Evolutionary conservation across 2,329 filamentous ascomycete genomes (phyloP).

Genomic region (Hypoxylon sp.): DNA sequence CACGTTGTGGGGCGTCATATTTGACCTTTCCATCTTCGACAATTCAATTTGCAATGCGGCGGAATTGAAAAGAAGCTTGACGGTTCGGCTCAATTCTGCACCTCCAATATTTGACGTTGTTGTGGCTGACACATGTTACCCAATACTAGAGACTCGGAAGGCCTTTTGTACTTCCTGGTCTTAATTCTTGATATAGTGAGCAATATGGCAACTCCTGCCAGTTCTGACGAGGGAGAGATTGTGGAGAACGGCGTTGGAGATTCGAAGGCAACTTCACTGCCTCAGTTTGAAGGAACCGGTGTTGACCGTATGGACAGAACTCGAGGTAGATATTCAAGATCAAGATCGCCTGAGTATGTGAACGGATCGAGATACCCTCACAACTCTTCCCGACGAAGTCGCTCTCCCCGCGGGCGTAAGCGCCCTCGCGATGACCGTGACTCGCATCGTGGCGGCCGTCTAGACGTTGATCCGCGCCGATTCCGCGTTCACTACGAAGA

Average conservation of each 20-base stretch:
- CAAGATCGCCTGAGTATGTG: conserved; percentile 67
- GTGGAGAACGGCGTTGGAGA: conserved; percentile 76
- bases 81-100: conserved; percentile 57
- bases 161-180: conserved; percentile 42
- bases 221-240: conserved; percentile 91
- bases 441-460: conserved; percentile 58
- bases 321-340: conserved; percentile 71
- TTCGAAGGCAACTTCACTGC: conserved; percentile 90
- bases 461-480: conserved; percentile 70
- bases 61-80: conserved; percentile 53
- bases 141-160: conserved; percentile 49
- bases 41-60: conserved; percentile 49
- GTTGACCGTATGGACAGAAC: conserved; percentile 95
- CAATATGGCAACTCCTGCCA: conserved; percentile 62
- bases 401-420: conserved; percentile 78
- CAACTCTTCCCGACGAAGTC: conserved; percentile 65
- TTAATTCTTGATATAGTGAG: conserved; percentile 51
- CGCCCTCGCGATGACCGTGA: conserved; percentile 75
- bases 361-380: conserved; percentile 59
- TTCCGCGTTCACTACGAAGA: conserved; percentile 76
- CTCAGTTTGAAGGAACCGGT: conserved; percentile 81
- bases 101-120: conserved; percentile 46
- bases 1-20: conserved; percentile 6
- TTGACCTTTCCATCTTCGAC: conserved; percentile 23
- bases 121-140: conserved; percentile 51